phyloP scores from a whole-genome alignment of 805 yeast genomes.

The Lipomyces yamanashiensis region DNA sequence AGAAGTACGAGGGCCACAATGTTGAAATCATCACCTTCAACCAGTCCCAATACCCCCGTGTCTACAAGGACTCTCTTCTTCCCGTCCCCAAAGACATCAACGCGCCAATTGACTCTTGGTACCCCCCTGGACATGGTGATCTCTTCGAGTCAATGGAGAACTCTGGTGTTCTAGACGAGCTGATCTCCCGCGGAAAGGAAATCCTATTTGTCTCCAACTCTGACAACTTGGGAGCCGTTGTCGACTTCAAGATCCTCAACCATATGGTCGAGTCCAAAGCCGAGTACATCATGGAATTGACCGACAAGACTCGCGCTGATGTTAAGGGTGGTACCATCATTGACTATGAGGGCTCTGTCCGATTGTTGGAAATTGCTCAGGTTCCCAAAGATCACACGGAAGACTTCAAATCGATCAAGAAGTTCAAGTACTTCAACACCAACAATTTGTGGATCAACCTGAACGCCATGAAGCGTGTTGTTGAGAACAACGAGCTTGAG shows the following conservation, averaged over 20 bases:
- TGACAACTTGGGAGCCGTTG: conserved; percentile 98
- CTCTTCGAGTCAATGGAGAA: conserved; percentile 86
- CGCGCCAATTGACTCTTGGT: conserved; percentile 87
- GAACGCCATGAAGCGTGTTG: conserved; percentile 89
- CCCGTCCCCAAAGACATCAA: conserved; percentile 84
- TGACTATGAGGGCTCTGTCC: conserved; percentile 91
- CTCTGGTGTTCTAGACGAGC: conserved; percentile 88
- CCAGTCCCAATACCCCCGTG: conserved; percentile 97
- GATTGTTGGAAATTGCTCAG: conserved; percentile 95
- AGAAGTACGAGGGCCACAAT: conserved; percentile 96
- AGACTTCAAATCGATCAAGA: conserved; percentile 96
- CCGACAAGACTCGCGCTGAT: conserved; percentile 98
- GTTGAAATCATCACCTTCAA: conserved; percentile 93
- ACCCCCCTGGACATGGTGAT: conserved; percentile 99
- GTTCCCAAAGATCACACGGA: conserved; percentile 98
- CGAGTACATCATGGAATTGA: conserved; percentile 97
- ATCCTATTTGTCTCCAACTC: conserved; percentile 94
- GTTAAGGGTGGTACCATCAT: conserved; percentile 99
- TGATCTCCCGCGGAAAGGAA: conserved; percentile 92
- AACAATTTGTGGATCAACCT: conserved; percentile 97
- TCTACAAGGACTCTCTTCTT: conserved; percentile 89
- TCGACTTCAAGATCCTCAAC: conserved; percentile 83
- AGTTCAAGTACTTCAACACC: conserved; percentile 97
- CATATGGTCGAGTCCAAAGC: conserved; percentile 92
- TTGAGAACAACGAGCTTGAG: conserved; percentile 78